Percentiles rank a stretch among this genome's conserved stretches.
These are phyloP conservation scores for Puccinia horiana DNA, from an alignment of 1,284 basidiomycete species.

Conservation along the genomic window DNA sequence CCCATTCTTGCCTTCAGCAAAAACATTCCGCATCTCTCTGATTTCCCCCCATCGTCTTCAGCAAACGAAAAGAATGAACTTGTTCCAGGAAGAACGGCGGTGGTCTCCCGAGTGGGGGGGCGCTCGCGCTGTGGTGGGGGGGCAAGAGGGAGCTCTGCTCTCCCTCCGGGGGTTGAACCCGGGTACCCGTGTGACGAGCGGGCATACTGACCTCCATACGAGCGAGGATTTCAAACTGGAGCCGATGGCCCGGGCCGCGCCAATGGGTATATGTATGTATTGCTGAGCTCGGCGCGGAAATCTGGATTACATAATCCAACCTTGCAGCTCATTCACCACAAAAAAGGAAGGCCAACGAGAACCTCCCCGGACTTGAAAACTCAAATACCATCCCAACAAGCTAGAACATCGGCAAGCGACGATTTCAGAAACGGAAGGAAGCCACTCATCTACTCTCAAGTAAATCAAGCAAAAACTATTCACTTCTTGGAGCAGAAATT, in stretches of 20 bases:
- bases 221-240: not conserved
- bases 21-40: no score
- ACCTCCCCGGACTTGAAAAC: no score
- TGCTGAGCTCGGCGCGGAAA: not conserved
- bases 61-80: no score
- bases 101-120: no score
- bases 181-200: conserved; percentile 48
- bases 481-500: not conserved
- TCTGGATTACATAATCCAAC: conserved; percentile 8
- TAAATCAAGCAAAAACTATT: not conserved
- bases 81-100: no score
- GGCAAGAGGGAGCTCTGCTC: not conserved
- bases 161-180: conserved; percentile 47
- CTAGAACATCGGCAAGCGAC: not conserved
- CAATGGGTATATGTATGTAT: not conserved
- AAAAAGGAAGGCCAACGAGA: not conserved
- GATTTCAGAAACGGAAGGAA: not conserved
- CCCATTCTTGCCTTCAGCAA: no score
- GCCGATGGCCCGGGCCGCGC: not conserved
- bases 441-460: no score
- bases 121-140: no score
- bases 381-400: not conserved
- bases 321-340: not conserved
- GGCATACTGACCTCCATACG: conserved; percentile 47
- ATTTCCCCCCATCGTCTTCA: no score